Evolutionary conservation across 331 rosid species (phyloP).

Genomic region (Dryas integrifolia): DNA sequence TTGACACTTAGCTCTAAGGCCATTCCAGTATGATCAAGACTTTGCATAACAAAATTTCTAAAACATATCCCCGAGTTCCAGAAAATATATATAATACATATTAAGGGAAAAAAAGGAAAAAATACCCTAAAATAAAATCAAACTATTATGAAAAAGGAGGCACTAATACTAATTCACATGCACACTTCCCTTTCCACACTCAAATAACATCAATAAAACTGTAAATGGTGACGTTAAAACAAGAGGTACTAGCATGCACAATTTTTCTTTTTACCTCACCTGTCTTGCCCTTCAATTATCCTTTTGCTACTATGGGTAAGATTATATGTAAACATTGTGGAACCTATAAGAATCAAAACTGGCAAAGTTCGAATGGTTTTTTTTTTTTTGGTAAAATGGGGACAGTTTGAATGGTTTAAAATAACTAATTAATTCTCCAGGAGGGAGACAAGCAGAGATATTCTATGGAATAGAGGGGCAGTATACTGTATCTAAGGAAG

Average conservation of each 20-base stretch:
- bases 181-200: background rate
- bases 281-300: background rate
- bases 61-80: background rate
- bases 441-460: background rate
- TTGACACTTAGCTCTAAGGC: background rate
- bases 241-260: background rate
- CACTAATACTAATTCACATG: background rate
- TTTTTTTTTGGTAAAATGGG: no score
- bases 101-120: no score
- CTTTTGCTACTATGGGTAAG: background rate
- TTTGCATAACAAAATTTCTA: background rate
- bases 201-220: conserved; percentile 7
- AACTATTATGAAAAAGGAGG: background rate
- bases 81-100: background rate
- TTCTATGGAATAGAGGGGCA: background rate
- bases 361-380: background rate
- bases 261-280: background rate
- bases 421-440: background rate
- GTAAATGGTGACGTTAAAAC: background rate
- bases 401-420: background rate
- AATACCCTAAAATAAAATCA: background rate
- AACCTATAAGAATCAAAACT: background rate
- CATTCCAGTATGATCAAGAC: background rate
- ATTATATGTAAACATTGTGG: background rate
- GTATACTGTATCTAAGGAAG: background rate